Evolutionary conservation across 1,139 yeast species (phyloP).

Genomic region (Entelexis sorbosivorans): DNA sequence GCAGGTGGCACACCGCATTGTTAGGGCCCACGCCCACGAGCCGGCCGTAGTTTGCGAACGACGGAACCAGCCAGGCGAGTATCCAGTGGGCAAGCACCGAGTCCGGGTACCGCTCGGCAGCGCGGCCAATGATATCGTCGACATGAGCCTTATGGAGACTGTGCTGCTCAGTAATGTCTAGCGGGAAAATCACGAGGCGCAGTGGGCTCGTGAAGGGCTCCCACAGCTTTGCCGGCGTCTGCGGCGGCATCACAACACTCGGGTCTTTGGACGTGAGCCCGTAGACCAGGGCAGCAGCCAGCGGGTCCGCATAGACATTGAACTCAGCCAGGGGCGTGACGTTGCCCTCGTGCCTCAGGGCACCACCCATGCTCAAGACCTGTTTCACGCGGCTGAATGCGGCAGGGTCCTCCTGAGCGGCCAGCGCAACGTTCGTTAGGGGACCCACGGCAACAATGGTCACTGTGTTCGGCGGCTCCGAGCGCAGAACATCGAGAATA

Average conservation of each 20-base stretch:
- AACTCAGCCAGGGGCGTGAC: constrained; percentile 37
- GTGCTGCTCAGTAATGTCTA: constrained; percentile 33
- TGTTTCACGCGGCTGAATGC: constrained; percentile 32
- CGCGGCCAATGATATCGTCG: constrained; percentile 19
- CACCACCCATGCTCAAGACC: constrained; percentile 36
- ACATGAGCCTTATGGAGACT: constrained; percentile 25
- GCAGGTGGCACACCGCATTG: constrained; percentile 27
- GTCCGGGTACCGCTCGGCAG: constrained; percentile 15
- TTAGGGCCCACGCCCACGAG: constrained; percentile 24
- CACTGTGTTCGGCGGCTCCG: constrained; percentile 32
- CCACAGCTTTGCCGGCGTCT: constrained; percentile 20
- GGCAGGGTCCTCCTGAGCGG: constrained; percentile 32
- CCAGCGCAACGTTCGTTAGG: constrained; percentile 35
- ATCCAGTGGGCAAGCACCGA: constrained; percentile 32
- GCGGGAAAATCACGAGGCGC: constrained; percentile 31
- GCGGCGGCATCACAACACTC: constrained; percentile 27
- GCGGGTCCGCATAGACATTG: constrained; percentile 35
- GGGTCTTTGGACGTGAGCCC: constrained; percentile 30
- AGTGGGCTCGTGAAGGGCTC: constrained; percentile 25
- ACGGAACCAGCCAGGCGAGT: constrained; percentile 29
- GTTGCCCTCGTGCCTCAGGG: constrained; percentile 33
- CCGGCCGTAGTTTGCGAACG: constrained; percentile 28
- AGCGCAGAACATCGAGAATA: constrained; percentile 30
- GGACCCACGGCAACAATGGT: constrained; percentile 36
- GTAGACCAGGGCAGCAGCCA: constrained; percentile 35